These are phyloP conservation scores for Pestalotiopsis sp. DNA, from an alignment of 2,329 filamentous ascomycete genomes.

Conservation along the genomic window DNA sequence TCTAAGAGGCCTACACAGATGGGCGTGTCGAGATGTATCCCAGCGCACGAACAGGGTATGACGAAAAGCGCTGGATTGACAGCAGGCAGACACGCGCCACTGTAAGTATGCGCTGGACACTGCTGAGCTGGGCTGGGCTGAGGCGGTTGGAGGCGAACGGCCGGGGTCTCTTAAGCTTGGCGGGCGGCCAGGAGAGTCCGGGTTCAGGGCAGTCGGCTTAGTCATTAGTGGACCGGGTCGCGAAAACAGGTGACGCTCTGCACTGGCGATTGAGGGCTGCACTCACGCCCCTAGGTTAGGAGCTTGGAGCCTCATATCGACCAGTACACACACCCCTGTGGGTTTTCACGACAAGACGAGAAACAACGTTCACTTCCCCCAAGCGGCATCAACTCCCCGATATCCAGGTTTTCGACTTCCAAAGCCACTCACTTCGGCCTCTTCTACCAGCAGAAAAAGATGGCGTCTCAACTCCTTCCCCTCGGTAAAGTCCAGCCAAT, in stretches of 20 bases:
- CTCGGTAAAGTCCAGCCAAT: constrained; percentile 7
- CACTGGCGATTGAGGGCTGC: neutral
- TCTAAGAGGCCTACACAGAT: neutral
- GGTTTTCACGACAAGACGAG: neutral
- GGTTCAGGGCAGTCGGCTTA: constrained; percentile 3
- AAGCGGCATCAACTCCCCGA: neutral
- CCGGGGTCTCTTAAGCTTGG: neutral
- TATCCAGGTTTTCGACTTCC: neutral
- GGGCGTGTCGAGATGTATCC: neutral
- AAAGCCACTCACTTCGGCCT: neutral
- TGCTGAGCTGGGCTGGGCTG: neutral
- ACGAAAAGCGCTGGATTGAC: neutral
- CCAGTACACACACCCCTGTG: constrained; percentile 1
- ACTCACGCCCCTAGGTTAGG: constrained; percentile 5
- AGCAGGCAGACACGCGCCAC: constrained; percentile 34
- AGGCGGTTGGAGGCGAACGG: neutral
- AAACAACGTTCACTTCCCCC: neutral
- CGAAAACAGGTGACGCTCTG: constrained; percentile 15
- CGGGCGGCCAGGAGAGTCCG: neutral
- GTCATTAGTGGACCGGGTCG: constrained; percentile 5
- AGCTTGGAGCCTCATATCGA: neutral
- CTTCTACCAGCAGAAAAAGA: neutral
- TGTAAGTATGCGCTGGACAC: constrained; percentile 1
- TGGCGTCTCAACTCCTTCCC: constrained; percentile 17
- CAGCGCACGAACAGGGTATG: neutral